Conservation (phyloP, 106 monocot species). For the Alisma plantagoaquatica region DNA sequence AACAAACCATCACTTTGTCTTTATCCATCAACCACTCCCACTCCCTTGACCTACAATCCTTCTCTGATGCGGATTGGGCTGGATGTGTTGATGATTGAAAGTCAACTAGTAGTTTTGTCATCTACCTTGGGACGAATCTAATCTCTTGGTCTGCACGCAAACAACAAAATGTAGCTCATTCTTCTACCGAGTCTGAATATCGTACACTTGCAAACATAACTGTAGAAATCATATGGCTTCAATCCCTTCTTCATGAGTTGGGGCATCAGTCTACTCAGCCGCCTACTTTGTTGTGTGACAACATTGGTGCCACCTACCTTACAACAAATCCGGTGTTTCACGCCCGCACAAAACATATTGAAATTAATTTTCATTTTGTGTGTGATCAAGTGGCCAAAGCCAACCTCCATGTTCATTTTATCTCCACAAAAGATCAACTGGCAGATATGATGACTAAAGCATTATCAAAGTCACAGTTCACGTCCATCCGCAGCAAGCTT, state of each 20-base stretch:
- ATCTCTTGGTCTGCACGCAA: not conserved
- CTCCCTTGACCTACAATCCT: too few relatives aligned
- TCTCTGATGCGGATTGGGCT: conserved; percentile 3
- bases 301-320: not conserved
- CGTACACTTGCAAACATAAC: not conserved
- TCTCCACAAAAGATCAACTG: not conserved
- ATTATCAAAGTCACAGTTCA: too few relatives aligned
- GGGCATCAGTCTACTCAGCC: not conserved
- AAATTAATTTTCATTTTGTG: conserved; percentile 3
- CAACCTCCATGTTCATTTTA: not conserved
- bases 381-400: not conserved
- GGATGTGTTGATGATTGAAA: not conserved
- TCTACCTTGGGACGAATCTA: not conserved
- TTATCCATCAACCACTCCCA: too few relatives aligned
- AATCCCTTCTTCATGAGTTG: conserved; percentile 1
- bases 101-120: not conserved
- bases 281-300: not conserved
- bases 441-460: not conserved
- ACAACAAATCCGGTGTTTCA: conserved; percentile 1
- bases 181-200: not conserved
- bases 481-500: too few relatives aligned
- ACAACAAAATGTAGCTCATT: not conserved
- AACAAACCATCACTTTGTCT: too few relatives aligned
- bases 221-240: not conserved
- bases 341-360: not conserved